A percentile compares a stretch with the other conserved stretches of the same genome.
Conservation (phyloP, 1,139 yeast genomes). For the Zygosaccharomyces pseudobailii region DNA sequence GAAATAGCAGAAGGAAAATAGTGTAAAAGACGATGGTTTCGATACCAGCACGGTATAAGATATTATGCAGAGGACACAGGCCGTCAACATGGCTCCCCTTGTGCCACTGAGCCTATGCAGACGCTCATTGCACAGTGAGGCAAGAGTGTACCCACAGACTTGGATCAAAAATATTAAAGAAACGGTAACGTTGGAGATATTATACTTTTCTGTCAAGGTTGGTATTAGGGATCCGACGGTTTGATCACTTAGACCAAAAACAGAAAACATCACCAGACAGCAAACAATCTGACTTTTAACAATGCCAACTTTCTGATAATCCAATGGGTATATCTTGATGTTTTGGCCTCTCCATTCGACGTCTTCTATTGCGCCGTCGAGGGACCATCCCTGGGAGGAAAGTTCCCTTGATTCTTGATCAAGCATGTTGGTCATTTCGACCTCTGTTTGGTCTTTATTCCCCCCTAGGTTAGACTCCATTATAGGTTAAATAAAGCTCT, state of each 20-base stretch:
- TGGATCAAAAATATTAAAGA: conserved; percentile 30
- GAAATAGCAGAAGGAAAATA: conserved; percentile 38
- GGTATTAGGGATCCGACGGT: conserved; percentile 33
- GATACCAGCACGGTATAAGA: conserved; percentile 19
- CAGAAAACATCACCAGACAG: conserved; percentile 27
- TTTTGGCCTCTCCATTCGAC: conserved; percentile 26
- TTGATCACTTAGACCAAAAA: conserved; percentile 34
- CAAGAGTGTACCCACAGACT: conserved; percentile 27
- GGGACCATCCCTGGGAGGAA: conserved; percentile 2
- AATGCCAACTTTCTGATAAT: conserved; percentile 23
- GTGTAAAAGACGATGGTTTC: conserved; percentile 29
- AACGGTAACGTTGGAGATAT: conserved; percentile 23
- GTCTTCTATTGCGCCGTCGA: conserved; percentile 9
- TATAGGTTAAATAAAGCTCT: neutral
- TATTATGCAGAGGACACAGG: conserved; percentile 20
- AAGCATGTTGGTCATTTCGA: conserved; percentile 11
- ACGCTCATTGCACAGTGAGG: conserved; percentile 30
- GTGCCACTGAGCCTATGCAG: conserved; percentile 27
- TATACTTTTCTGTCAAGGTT: conserved; percentile 25
- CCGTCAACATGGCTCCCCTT: conserved; percentile 27
- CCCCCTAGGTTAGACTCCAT: conserved; percentile 1
- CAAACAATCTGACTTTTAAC: conserved; percentile 28
- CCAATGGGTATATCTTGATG: conserved; percentile 25
- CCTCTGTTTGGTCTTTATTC: conserved; percentile 7
- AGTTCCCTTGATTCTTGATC: conserved; percentile 4